Base-by-base conservation (phyloP, 2,329 filamentous ascomycete genomes). In the Phyllosticta citribraziliensis region DNA sequence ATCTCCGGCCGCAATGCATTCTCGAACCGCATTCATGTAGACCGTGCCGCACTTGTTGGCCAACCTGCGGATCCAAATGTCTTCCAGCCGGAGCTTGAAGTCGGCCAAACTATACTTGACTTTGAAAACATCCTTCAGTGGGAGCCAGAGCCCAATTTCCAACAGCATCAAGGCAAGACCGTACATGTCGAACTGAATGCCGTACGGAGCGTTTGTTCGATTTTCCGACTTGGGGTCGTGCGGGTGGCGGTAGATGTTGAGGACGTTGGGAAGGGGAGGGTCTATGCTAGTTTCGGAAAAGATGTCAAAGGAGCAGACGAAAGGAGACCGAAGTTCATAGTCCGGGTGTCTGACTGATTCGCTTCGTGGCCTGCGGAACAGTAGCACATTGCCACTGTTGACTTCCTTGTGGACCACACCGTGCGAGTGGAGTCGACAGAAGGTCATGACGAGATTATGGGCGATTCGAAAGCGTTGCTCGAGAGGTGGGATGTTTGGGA, bases 381-480 rank as follows among this genome's bases (percentile, higher is more conserved):
- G 89, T 0, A 88, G 81, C 17, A 92, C 80, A 63, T 87, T 89
- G 51, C 79, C 81, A 65, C 85, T 84, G 55, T 82, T 78, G 30
- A 93, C 80, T 66, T 88, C 87, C 4, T 88, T 87, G 70, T 92
- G 89, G 6, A 81, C 82, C 58, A 91, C 82, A 14, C 84, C 83
- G 51, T 86, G 80, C 2, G 82, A 80, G 69, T 92, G 88, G 71
- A 92, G 78, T 65, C 88, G 86, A 67, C 88, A 89, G 35, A 92
- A 80, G 3, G 88, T 88, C 65, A 86, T 86, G 33, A 84, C 83
- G 2, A 92, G 78, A 65, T 89, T 89, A 58, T 88, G 81, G 3
- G 88, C 88, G 57, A 93, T 78, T 14, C 86, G 82, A 68, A 91
- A 92, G 67, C 89, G 89, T 62, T 87, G 85, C 73, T 93, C 89